Conservation (phyloP, 805 yeast genomes). For the Scheffersomyces ergatensis region DNA sequence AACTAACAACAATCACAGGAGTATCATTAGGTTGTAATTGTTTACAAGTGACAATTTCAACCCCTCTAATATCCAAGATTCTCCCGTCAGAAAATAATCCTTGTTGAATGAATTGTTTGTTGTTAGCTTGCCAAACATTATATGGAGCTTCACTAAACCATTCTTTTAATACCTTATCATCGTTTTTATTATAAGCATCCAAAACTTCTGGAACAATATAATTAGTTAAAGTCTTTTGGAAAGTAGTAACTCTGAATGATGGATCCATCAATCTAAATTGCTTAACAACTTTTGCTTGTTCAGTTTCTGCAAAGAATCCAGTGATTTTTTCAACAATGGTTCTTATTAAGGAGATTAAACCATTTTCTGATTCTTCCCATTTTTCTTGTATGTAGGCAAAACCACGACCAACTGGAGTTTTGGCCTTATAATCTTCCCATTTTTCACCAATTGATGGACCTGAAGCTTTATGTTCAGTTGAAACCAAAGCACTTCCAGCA, state of each 20-base stretch:
- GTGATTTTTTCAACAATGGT: conserved; percentile 77
- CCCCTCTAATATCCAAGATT: conserved; percentile 91
- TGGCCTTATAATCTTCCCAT: conserved; percentile 64
- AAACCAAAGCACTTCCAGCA: conserved; percentile 79
- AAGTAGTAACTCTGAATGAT: conserved; percentile 71
- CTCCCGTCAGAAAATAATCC: conserved; percentile 88
- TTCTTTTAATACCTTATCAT: conserved; percentile 71
- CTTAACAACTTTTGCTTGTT: conserved; percentile 86
- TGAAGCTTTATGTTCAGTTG: conserved; percentile 77
- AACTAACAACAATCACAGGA: conserved; percentile 90
- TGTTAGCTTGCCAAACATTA: conserved; percentile 90
- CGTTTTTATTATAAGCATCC: conserved; percentile 94
- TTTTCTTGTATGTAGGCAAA: conserved; percentile 59
- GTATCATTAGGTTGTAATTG: conserved; percentile 84
- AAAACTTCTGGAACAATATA: conserved; percentile 92
- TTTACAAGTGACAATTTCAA: conserved; percentile 86
- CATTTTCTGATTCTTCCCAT: conserved; percentile 95
- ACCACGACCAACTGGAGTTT: conserved; percentile 66
- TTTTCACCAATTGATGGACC: conserved; percentile 65
- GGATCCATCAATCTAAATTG: conserved; percentile 90
- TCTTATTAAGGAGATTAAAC: conserved; percentile 76
- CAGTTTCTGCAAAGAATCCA: conserved; percentile 93
- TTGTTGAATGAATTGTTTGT: conserved; percentile 88
- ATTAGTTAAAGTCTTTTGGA: conserved; percentile 81
- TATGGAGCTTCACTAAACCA: conserved; percentile 98